Evolutionary conservation across 2,329 filamentous ascomycete species (phyloP).

Genomic region (Sclerotiophoma versabilis): DNA sequence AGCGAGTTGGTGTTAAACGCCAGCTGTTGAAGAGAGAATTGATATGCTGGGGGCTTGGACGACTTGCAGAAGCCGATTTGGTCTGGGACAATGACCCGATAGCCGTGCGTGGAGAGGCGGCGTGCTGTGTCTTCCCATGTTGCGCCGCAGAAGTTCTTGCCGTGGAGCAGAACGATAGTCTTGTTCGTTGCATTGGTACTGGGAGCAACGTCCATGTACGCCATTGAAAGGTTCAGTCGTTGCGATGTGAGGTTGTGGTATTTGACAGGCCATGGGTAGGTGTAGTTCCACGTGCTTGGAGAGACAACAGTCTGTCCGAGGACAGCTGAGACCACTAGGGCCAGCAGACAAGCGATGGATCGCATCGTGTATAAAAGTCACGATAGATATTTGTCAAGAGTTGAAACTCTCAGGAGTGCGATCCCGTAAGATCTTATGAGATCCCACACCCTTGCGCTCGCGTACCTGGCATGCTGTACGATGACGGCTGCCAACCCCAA

Average conservation of each 20-base stretch:
- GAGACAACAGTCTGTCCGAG: conserved; percentile 17
- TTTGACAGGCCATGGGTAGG: conserved; percentile 60
- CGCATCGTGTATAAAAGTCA: conserved; percentile 13
- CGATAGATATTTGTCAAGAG: not conserved
- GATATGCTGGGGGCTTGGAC: conserved; percentile 59
- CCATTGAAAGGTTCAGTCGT: conserved; percentile 59
- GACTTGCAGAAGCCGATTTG: conserved; percentile 67
- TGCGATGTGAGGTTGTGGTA: conserved; percentile 60
- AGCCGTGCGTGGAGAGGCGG: conserved; percentile 53
- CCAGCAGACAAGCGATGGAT: not conserved
- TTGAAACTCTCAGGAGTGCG: not conserved
- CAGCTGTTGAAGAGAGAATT: conserved; percentile 62
- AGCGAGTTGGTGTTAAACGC: conserved; percentile 60
- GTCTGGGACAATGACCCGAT: conserved; percentile 62
- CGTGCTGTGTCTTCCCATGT: conserved; percentile 61
- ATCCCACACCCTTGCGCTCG: conserved; percentile 19
- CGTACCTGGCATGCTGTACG: conserved; percentile 18
- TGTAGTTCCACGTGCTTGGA: conserved; percentile 45
- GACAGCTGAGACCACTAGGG: conserved; percentile 14
- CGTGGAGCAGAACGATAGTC: conserved; percentile 60
- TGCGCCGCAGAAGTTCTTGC: conserved; percentile 64
- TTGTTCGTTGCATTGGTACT: conserved; percentile 46
- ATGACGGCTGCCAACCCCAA: conserved; percentile 20
- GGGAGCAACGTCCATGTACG: conserved; percentile 62
- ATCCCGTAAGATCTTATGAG: conserved; percentile 2